Conservation (phyloP, 805 yeast species). For the Lipomyces yamadae region DNA sequence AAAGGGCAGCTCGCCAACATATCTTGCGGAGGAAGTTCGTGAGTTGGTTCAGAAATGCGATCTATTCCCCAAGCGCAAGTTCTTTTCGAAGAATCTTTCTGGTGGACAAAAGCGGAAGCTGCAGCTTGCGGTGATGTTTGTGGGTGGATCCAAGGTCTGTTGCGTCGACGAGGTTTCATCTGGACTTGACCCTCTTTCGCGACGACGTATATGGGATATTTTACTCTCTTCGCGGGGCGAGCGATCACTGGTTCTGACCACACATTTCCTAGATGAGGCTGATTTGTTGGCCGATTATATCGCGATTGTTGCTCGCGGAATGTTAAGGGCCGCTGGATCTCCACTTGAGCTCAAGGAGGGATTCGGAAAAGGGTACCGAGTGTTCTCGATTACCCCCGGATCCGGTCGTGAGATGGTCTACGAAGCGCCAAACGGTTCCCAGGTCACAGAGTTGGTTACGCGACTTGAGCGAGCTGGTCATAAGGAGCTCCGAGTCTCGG, state of each 20-base stretch:
- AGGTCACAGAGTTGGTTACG: constrained; percentile 40
- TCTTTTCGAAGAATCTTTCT: constrained; percentile 40
- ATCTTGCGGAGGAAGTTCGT: constrained; percentile 31
- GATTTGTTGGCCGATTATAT: constrained; percentile 46
- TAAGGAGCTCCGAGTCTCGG: constrained; percentile 43
- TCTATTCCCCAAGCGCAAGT: constrained; percentile 39
- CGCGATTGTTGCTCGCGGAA: constrained; percentile 46
- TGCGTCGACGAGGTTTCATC: constrained; percentile 49
- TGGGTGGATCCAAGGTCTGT: constrained; percentile 46
- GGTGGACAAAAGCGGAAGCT: constrained; percentile 49
- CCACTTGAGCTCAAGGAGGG: constrained; percentile 45
- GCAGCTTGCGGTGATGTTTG: constrained; percentile 47
- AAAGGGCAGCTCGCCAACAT: constrained; percentile 41
- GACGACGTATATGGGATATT: constrained; percentile 48
- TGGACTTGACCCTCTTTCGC: constrained; percentile 47
- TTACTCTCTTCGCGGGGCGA: constrained; percentile 43
- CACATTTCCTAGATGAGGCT: constrained; percentile 49
- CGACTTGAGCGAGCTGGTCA: constrained; percentile 38
- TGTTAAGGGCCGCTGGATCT: constrained; percentile 44
- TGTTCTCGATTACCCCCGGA: constrained; percentile 40
- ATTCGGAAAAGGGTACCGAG: constrained; percentile 46
- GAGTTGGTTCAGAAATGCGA: constrained; percentile 44
- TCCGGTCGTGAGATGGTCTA: constrained; percentile 42
- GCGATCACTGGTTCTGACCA: constrained; percentile 44
- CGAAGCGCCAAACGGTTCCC: constrained; percentile 37